Evolutionary conservation across 106 monocot species (phyloP).

Genomic region (Allium fistulosum): DNA sequence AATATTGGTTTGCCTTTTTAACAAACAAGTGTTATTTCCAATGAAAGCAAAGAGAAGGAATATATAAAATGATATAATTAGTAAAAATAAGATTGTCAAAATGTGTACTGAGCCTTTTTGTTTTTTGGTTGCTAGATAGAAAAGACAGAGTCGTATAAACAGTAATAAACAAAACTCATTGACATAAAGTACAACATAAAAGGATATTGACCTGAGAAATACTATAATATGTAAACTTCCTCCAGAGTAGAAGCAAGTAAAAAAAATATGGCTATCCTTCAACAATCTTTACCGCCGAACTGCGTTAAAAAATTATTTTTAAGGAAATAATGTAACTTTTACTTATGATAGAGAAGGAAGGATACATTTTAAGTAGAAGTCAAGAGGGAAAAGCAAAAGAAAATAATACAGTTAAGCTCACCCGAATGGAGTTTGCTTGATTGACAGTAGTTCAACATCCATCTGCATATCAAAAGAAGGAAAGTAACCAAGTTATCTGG

Average conservation of each 20-base stretch:
- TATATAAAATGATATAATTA: neutral
- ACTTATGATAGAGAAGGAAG: neutral
- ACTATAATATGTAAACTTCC: neutral
- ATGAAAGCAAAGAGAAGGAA: constrained; percentile 7
- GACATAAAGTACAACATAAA: no score
- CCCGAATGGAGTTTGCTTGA: constrained; percentile 21
- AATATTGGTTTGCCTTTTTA: constrained; percentile 2
- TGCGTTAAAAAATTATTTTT: neutral
- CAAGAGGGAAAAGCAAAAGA: neutral
- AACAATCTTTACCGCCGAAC: constrained; percentile 9
- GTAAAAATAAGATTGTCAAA: neutral
- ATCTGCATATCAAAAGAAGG: constrained; percentile 14
- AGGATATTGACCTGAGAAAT: neutral
- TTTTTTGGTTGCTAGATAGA: neutral
- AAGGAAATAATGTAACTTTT: neutral
- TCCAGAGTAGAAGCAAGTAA: neutral
- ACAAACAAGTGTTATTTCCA: neutral
- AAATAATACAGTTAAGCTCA: neutral
- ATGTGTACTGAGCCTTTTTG: no score
- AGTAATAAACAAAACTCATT: neutral
- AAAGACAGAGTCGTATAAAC: neutral
- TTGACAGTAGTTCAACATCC: constrained; percentile 22
- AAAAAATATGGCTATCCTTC: constrained; percentile 2
- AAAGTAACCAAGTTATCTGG: neutral
- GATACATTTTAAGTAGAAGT: neutral